These are phyloP conservation scores for Rutstroemia sp. DNA, from an alignment of 2,329 filamentous ascomycete genomes.

Conservation along the genomic window DNA sequence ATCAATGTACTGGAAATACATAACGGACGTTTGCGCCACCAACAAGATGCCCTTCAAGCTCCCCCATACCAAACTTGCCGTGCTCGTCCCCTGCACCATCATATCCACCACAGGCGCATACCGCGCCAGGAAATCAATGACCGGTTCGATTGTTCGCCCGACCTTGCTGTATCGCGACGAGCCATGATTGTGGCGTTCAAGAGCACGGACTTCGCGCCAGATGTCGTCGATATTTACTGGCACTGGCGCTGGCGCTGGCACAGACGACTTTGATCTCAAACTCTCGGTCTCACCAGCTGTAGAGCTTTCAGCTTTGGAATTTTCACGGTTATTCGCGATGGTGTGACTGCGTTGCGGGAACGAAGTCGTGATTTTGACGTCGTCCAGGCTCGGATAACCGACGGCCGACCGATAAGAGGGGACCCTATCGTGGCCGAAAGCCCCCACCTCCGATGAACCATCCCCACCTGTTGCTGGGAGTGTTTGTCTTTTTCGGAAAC, in stretches of 20 bases:
- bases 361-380: not conserved
- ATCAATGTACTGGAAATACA: conserved; percentile 4
- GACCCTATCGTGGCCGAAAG: not conserved
- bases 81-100: conserved; percentile 6
- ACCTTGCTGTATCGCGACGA: conserved; percentile 4
- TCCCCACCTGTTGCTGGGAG: not conserved
- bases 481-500: not conserved
- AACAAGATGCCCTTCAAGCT: conserved; percentile 3
- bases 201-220: conserved; percentile 7
- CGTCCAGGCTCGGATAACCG: not conserved
- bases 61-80: conserved; percentile 5
- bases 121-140: conserved; percentile 4
- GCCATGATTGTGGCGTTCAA: conserved; percentile 4
- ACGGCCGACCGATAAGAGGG: conserved; percentile 5
- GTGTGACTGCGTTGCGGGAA: not conserved
- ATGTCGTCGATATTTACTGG: conserved; percentile 5
- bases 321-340: not conserved
- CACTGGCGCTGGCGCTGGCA: not conserved
- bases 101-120: conserved; percentile 5
- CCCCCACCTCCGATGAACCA: not conserved
- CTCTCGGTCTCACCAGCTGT: not conserved
- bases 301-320: too few species aligned
- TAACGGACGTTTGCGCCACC: conserved; percentile 7
- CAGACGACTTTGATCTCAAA: not conserved
- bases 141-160: conserved; percentile 4